Percentiles rank a stretch among this genome's conserved stretches.
Conservation (phyloP, 208 protist species). For the Trypanosoma congolense region DNA sequence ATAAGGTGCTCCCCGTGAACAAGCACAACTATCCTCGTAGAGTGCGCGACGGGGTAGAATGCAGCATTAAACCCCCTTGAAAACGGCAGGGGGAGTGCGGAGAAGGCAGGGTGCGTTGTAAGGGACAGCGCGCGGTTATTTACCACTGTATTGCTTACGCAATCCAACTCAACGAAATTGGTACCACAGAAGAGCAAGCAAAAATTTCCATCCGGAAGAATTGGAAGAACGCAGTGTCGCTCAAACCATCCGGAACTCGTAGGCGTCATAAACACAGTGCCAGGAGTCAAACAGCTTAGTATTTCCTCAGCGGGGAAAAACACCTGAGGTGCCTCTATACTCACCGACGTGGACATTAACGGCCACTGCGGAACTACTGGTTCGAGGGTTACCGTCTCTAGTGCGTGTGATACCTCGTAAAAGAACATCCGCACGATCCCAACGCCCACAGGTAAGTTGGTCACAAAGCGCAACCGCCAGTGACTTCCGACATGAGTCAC, state of each 20-base stretch:
- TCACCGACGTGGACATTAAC: slow-evolving; percentile 8
- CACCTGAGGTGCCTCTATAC: slow-evolving; percentile 19
- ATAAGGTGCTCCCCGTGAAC: slow-evolving; percentile 40
- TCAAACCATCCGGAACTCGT: slow-evolving; percentile 28
- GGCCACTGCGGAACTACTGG: slow-evolving; percentile 6
- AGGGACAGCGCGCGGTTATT: slow-evolving; percentile 15
- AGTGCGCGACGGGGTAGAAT: slow-evolving; percentile 47
- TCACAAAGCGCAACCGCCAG: slow-evolving; percentile 61
- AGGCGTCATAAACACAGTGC: slow-evolving; percentile 22
- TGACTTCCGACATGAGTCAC: slow-evolving; percentile 38
- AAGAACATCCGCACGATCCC: slow-evolving; percentile 60
- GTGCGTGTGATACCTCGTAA: slow-evolving; percentile 27
- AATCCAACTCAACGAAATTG: slow-evolving; percentile 45
- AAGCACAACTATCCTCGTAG: slow-evolving; percentile 36
- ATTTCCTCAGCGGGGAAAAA: slow-evolving; percentile 15
- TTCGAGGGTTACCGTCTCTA: slow-evolving; percentile 13
- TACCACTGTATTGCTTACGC: slow-evolving; percentile 13
- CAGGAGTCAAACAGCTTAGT: slow-evolving; percentile 10
- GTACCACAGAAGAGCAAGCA: slow-evolving; percentile 57
- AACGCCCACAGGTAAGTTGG: slow-evolving; percentile 27
- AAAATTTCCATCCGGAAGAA: slow-evolving; percentile 16
- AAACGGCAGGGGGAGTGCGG: slow-evolving; percentile 52
- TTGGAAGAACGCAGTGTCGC: slow-evolving; percentile 40
- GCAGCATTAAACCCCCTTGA: slow-evolving; percentile 44
- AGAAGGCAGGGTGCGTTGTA: slow-evolving; percentile 35